phyloP scores from a whole-genome alignment of 495 filamentous ascomycete species.

The Aspergillus indologenus region DNA sequence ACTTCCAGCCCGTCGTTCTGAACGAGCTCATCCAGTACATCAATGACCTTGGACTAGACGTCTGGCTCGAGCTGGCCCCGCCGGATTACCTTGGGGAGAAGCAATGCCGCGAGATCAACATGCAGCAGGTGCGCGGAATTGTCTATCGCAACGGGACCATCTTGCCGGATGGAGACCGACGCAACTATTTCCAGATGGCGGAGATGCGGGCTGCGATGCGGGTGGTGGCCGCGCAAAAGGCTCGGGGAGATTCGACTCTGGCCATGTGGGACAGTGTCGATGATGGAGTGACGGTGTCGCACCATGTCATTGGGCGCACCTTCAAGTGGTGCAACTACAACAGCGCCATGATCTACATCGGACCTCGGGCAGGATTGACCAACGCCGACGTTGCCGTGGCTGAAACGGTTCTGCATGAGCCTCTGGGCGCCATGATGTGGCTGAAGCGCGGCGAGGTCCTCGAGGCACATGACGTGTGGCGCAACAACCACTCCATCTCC shows the following conservation, averaged over 20 bases:
- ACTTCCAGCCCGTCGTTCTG: slow-evolving; percentile 16
- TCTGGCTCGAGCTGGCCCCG: slow-evolving; percentile 17
- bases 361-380: slow-evolving; percentile 7
- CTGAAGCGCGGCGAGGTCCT: slow-evolving; percentile 15
- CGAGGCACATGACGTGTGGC: slow-evolving; percentile 14
- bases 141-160: slow-evolving; percentile 21
- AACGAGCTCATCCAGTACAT: slow-evolving; percentile 15
- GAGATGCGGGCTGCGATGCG: slow-evolving; percentile 18
- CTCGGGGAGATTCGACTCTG: slow-evolving; percentile 14
- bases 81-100: slow-evolving; percentile 11
- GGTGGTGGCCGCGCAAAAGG: slow-evolving; percentile 18
- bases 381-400: slow-evolving; percentile 4
- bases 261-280: slow-evolving; percentile 19
- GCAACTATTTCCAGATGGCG: slow-evolving; percentile 21
- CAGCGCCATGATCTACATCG: slow-evolving; percentile 19
- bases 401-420: slow-evolving; percentile 13
- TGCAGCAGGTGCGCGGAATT: slow-evolving; percentile 16
- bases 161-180: slow-evolving; percentile 14
- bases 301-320: slow-evolving; percentile 15
- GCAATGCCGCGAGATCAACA: slow-evolving; percentile 15
- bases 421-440: slow-evolving; percentile 19
- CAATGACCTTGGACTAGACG: slow-evolving; percentile 14
- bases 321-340: slow-evolving; percentile 23
- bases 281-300: slow-evolving; percentile 10
- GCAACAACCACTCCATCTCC: slow-evolving; percentile 5